Percentiles rank a stretch among this genome's conserved stretches.
phyloP scores from a whole-genome alignment of 768 basidiomycete species.

The Calocybe indica region DNA sequence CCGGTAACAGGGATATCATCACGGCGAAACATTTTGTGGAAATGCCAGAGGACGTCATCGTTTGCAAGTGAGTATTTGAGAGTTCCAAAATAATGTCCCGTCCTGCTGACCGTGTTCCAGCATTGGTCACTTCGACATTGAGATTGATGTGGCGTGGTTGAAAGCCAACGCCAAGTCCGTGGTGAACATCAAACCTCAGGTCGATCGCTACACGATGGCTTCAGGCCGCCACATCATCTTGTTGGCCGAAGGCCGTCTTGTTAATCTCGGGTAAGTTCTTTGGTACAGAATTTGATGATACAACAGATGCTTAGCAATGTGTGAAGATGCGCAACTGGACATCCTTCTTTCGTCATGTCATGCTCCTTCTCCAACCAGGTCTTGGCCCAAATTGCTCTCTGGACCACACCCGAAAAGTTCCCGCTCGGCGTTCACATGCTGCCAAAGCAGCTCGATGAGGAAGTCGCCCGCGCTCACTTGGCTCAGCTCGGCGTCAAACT shows the following conservation, averaged over 20 bases:
- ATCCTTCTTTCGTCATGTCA: constrained; percentile 99
- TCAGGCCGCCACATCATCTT: constrained; percentile 94
- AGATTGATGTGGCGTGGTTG: constrained; percentile 98
- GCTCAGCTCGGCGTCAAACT: constrained; percentile 91
- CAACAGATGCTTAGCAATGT: constrained; percentile 3
- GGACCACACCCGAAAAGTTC: constrained; percentile 90
- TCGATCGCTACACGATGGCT: constrained; percentile 93
- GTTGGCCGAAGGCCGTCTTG: constrained; percentile 97
- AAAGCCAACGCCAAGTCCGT: constrained; percentile 83
- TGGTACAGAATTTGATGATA: constrained; percentile 5
- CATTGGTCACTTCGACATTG: constrained; percentile 83
- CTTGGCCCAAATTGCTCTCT: constrained; percentile 96
- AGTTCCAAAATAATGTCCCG: neutral
- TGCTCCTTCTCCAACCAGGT: constrained; percentile 99
- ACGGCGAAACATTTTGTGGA: constrained; percentile 82
- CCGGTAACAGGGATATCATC: constrained; percentile 98
- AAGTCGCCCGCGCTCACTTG: constrained; percentile 96
- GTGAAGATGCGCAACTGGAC: constrained; percentile 87
- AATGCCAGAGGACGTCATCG: constrained; percentile 99
- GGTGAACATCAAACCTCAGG: constrained; percentile 97
- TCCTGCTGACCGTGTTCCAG: constrained; percentile 26
- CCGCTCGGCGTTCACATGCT: constrained; percentile 97
- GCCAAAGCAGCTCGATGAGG: constrained; percentile 98
- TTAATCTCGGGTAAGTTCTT: constrained; percentile 82
- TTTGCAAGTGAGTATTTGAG: constrained; percentile 72